Conservation (phyloP, 495 filamentous ascomycete genomes). For the Lasiosphaeria hispida region DNA sequence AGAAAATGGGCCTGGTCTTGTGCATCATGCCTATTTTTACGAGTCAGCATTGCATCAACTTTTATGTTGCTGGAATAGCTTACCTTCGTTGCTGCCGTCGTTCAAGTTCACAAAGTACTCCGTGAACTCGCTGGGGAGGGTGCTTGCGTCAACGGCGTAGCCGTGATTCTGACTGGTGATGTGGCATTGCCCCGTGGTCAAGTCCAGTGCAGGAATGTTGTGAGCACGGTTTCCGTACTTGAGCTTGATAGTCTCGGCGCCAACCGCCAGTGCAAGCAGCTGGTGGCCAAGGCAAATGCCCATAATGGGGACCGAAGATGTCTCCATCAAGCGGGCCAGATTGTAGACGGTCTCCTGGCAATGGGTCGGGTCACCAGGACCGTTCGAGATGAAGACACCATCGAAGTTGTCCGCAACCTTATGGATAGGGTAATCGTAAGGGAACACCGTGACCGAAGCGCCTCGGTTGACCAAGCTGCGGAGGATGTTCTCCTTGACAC, state of each 20-base stretch:
- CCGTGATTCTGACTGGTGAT: conserved; percentile 99
- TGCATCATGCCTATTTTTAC: conserved; percentile 71
- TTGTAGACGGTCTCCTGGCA: conserved; percentile 92
- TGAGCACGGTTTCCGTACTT: conserved; percentile 98
- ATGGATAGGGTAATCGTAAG: conserved; percentile 94
- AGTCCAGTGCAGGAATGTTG: conserved; percentile 94
- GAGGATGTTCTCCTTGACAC: conserved; percentile 99
- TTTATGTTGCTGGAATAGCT: not conserved
- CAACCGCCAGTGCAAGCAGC: conserved; percentile 76
- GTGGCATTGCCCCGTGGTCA: conserved; percentile 95
- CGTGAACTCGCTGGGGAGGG: conserved; percentile 82
- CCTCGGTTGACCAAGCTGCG: conserved; percentile 87
- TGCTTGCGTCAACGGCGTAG: conserved; percentile 88
- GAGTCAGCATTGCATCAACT: conserved; percentile 22
- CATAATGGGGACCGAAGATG: conserved; percentile 86
- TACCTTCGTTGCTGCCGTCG: conserved; percentile 88
- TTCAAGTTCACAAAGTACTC: conserved; percentile 98
- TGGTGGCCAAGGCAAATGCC: conserved; percentile 96
- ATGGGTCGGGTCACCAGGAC: conserved; percentile 95
- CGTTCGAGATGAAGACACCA: conserved; percentile 97
- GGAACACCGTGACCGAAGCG: conserved; percentile 85
- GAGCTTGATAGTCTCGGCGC: conserved; percentile 85
- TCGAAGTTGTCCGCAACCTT: conserved; percentile 98
- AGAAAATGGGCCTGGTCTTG: conserved; percentile 93
- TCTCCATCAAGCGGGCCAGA: conserved; percentile 81